Evolutionary conservation across 2,329 filamentous ascomycete genomes (phyloP), one percentile per base, ranked within the genome.

Genomic region (Cercospora canescens): DNA sequence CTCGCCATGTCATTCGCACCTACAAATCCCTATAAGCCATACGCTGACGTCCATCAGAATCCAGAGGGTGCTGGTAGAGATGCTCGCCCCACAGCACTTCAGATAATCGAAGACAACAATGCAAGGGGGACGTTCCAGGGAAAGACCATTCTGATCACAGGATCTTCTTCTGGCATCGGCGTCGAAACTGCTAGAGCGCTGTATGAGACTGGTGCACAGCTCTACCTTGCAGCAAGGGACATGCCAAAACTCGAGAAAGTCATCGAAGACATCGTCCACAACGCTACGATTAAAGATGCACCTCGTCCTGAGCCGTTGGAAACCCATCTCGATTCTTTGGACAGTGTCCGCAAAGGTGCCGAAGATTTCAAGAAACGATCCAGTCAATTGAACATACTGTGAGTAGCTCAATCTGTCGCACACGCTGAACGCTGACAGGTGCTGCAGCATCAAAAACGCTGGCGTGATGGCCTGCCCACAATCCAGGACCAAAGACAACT

Each of bases 381-480:
- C 81, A 56, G 41, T 58, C 71, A 71, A 24, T 63, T 80, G 11
- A 75, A 80, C 67, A 65, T 80, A 28, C 70, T 85, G 48, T 48
- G 16, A 12, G 37, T 7, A 26, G 11, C 35, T 32, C 24, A 32
- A 28, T 41, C 6, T 37, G 70, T 73, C 63, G 62, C 61, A 59
- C 72, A 72, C 59, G 70, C 69, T 6, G 68, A 84, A 87, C 69
- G 70, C 73, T 0, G 84, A 87, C 60, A 82, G 87, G 81, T 79
- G 14, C 87, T 87, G 85, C 12, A 76, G 79, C 9, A 84, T 82
- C 62, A 52, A 62, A 57, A 74, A 74, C 52, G 71, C 71, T 65
- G 67, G 64, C 16, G 62, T 86, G 62, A 82, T 84, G 73, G 76
- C 76, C 8, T 67, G 69, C 39, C 75, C 80, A 16, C 65, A 79